Evolutionary conservation across 2,329 filamentous ascomycete species (phyloP).

Genomic region (Trichophyton verrucosum): DNA sequence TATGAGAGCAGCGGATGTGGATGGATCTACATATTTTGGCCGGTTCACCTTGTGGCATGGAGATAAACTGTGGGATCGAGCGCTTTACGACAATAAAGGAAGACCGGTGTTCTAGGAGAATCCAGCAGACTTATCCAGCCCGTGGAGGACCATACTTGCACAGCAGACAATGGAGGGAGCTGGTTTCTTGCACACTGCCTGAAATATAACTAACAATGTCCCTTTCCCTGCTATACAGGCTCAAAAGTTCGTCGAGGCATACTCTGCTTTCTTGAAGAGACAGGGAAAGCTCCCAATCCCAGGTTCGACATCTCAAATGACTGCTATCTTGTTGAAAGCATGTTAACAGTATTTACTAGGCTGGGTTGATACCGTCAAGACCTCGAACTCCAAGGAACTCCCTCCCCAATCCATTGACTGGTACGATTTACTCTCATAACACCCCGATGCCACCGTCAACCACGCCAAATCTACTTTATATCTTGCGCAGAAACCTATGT

Average conservation of each 20-base stretch:
- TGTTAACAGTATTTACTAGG: slow-evolving; percentile 39
- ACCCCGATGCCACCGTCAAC: neutral
- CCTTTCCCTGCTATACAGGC: slow-evolving; percentile 33
- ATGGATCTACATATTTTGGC: neutral
- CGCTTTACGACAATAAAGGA: neutral
- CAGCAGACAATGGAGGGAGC: neutral
- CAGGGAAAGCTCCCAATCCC: slow-evolving; percentile 59
- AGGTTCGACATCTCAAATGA: slow-evolving; percentile 38
- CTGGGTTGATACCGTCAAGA: slow-evolving; percentile 99
- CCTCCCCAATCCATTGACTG: slow-evolving; percentile 97
- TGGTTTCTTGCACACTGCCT: neutral
- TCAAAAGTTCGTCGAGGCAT: slow-evolving; percentile 56
- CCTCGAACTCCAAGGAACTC: slow-evolving; percentile 89
- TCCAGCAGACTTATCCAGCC: neutral
- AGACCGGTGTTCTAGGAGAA: neutral
- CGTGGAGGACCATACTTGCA: neutral
- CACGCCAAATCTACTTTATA: neutral
- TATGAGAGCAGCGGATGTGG: neutral
- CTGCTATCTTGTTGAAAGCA: slow-evolving; percentile 7
- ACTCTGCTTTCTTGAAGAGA: slow-evolving; percentile 58
- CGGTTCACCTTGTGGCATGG: neutral
- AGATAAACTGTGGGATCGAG: neutral
- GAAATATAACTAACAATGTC: neutral
- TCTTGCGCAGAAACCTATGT: neutral
- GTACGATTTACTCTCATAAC: slow-evolving; percentile 43